Evolutionary conservation across 371 early-diverging fungal genomes (phyloP).

Genomic region (Modicella reniformis): DNA sequence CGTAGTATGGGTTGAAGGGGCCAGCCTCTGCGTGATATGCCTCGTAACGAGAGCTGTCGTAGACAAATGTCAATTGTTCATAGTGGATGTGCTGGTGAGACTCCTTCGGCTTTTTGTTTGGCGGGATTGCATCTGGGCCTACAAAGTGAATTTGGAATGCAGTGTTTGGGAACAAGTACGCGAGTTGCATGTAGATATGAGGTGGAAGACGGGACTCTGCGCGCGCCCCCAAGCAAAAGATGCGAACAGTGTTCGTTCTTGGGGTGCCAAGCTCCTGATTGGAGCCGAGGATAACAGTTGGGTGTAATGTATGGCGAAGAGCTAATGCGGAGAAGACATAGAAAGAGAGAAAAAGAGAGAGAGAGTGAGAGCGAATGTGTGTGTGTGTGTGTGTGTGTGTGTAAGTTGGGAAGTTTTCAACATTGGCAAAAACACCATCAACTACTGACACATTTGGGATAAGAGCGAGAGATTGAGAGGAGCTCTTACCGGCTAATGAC

Average conservation of each 20-base stretch:
- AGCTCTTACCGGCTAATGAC: constrained; percentile 66
- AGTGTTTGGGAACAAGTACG: constrained; percentile 80
- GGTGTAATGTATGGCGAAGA: constrained; percentile 75
- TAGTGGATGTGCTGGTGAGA: constrained; percentile 47
- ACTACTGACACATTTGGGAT: no score
- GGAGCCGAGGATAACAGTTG: constrained; percentile 56
- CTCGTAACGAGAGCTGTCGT: constrained; percentile 52
- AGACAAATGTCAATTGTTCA: constrained; percentile 48
- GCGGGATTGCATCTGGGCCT: constrained; percentile 82
- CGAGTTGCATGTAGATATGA: constrained; percentile 80
- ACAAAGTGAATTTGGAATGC: constrained; percentile 85
- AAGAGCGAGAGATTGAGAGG: no score
- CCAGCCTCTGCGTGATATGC: constrained; percentile 54
- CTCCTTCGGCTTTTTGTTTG: constrained; percentile 52
- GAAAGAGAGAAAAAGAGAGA: constrained; percentile 6
- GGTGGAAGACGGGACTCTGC: constrained; percentile 84
- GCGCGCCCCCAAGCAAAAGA: constrained; percentile 82
- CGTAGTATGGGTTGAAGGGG: constrained; percentile 84
- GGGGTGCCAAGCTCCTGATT: constrained; percentile 58
- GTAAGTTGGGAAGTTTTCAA: no score
- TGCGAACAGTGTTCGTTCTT: constrained; percentile 70
- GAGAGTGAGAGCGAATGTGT: no score
- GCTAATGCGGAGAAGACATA: constrained; percentile 54
- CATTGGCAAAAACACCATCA: no score
- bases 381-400: no score